Conservation (phyloP, 1,139 yeast species). For the Yamadazyma sp. region DNA sequence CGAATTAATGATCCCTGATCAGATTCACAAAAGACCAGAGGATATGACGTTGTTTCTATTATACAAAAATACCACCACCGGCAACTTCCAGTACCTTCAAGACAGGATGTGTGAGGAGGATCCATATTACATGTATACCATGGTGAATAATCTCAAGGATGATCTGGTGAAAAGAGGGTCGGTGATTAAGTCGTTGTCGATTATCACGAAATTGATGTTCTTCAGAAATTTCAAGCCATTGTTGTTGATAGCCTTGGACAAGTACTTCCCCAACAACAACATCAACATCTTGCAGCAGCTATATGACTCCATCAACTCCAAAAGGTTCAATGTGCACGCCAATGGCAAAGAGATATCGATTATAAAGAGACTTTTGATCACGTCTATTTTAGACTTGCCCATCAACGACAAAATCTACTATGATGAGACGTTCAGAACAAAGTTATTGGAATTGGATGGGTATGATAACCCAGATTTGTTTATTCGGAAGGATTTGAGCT, state of each 20-base stretch:
- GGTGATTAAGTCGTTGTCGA: constrained; percentile 53
- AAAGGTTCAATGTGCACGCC: constrained; percentile 27
- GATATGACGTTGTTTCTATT: constrained; percentile 61
- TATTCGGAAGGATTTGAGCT: constrained; percentile 46
- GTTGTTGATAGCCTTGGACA: constrained; percentile 53
- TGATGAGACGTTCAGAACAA: constrained; percentile 40
- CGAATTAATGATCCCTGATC: constrained; percentile 66
- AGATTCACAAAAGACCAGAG: constrained; percentile 58
- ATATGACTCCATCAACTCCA: constrained; percentile 34
- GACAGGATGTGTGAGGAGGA: constrained; percentile 35
- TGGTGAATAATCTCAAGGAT: constrained; percentile 53
- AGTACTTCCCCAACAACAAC: constrained; percentile 33
- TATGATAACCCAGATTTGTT: constrained; percentile 30
- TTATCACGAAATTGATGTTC: constrained; percentile 50
- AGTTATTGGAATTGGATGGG: constrained; percentile 30
- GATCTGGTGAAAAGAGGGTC: constrained; percentile 53
- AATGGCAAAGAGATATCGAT: constrained; percentile 25
- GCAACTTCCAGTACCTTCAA: constrained; percentile 42
- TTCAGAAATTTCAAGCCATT: constrained; percentile 63
- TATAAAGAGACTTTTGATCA: constrained; percentile 40
- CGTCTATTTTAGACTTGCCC: constrained; percentile 48
- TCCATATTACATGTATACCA: constrained; percentile 54
- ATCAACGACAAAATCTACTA: constrained; percentile 44
- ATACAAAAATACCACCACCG: constrained; percentile 38
- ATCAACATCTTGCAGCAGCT: constrained; percentile 26